phyloP scores from a whole-genome alignment of 164 flowering plant genomes.

The Warburgia ugandensis region DNA sequence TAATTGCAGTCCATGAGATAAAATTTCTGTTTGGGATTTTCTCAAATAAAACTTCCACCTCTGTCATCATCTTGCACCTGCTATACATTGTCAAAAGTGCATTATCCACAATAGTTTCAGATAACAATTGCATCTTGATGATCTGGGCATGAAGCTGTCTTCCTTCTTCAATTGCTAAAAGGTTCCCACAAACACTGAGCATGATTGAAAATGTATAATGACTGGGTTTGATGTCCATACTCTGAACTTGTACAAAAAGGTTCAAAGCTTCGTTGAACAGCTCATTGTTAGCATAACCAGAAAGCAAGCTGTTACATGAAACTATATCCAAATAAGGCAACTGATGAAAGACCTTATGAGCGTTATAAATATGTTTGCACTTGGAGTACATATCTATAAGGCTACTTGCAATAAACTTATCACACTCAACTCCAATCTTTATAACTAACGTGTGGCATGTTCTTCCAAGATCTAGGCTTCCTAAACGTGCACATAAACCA shows the following conservation, averaged over 20 bases:
- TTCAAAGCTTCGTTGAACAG: neutral
- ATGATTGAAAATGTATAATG: conserved; percentile 23
- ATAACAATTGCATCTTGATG: conserved; percentile 15
- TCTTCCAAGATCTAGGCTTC: conserved; percentile 12
- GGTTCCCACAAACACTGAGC: conserved; percentile 37
- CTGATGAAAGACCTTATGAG: conserved; percentile 47
- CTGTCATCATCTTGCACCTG: conserved; percentile 18
- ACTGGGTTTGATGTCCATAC: conserved; percentile 39
- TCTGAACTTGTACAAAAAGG: conserved; percentile 41
- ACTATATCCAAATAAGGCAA: conserved; percentile 58
- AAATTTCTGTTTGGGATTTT: conserved; percentile 12
- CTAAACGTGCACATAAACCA: conserved; percentile 5
- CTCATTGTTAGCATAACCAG: conserved; percentile 9
- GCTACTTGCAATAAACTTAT: conserved; percentile 45
- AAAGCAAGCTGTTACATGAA: conserved; percentile 48
- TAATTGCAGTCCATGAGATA: conserved; percentile 25
- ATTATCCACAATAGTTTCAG: conserved; percentile 15
- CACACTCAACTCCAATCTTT: conserved; percentile 44
- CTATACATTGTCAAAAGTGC: conserved; percentile 22
- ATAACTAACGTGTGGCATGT: conserved; percentile 46
- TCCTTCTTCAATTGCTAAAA: conserved; percentile 2
- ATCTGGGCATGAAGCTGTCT: conserved; percentile 12
- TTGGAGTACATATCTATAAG: conserved; percentile 47
- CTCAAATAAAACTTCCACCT: conserved; percentile 15
- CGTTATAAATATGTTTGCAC: conserved; percentile 23